Percentiles rank a stretch among this genome's conserved stretches.
Evolutionary conservation across 106 monocot species (phyloP).

Genomic region (Phalaenopsis aphrodite): DNA sequence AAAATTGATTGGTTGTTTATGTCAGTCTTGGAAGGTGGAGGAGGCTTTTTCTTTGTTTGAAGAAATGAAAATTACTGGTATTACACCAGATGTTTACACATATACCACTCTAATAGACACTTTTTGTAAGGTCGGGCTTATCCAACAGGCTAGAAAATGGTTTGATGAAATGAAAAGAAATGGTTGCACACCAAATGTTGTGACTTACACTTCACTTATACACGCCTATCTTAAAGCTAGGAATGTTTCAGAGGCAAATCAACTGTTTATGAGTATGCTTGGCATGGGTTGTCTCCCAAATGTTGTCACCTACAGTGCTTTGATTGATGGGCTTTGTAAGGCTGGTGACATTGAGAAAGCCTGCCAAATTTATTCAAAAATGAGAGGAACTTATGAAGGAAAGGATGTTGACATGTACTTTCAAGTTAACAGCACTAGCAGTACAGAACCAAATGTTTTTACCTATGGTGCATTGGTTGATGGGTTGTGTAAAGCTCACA

Average conservation of each 20-base stretch:
- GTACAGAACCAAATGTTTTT: slow-evolving; percentile 71
- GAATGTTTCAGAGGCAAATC: slow-evolving; percentile 51
- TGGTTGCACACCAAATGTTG: slow-evolving; percentile 82
- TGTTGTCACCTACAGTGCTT: slow-evolving; percentile 72
- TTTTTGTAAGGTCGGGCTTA: slow-evolving; percentile 93
- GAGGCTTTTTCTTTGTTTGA: slow-evolving; percentile 69
- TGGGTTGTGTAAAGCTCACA: slow-evolving; percentile 94
- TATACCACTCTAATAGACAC: slow-evolving; percentile 87
- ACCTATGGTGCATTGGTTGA: slow-evolving; percentile 94
- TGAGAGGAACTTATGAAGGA: slow-evolving; percentile 51
- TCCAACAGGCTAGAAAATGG: slow-evolving; percentile 61
- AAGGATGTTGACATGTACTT: slow-evolving; percentile 42
- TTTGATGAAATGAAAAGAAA: slow-evolving; percentile 80
- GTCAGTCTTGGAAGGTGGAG: slow-evolving; percentile 59
- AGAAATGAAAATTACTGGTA: slow-evolving; percentile 79
- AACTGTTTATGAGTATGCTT: slow-evolving; percentile 70
- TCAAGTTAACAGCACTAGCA: slow-evolving; percentile 15
- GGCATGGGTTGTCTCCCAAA: slow-evolving; percentile 59
- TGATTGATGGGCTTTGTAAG: slow-evolving; percentile 95
- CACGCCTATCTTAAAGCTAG: slow-evolving; percentile 83
- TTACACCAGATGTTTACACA: slow-evolving; percentile 82
- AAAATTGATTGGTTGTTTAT: slow-evolving; percentile 70
- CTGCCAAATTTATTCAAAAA: slow-evolving; percentile 67
- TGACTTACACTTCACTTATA: slow-evolving; percentile 82
- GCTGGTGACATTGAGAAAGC: slow-evolving; percentile 68